A percentile compares a stretch with the other conserved stretches of the same genome.
phyloP scores from a whole-genome alignment of 345 rosid species.

The Clarkia xantiana region DNA sequence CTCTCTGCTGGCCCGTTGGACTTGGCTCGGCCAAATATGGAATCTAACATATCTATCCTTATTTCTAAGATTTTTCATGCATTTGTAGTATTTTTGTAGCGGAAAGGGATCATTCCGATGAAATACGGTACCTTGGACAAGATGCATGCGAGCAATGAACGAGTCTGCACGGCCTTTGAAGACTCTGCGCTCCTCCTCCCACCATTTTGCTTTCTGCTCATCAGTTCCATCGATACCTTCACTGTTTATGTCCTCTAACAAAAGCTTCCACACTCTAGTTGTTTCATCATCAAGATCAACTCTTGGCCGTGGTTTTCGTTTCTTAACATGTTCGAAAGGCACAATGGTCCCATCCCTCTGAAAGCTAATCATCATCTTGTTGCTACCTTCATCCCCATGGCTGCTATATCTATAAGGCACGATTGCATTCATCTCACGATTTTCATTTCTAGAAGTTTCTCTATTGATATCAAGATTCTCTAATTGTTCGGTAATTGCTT shows the following conservation, averaged over 20 bases:
- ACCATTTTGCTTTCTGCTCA: conserved; percentile 49
- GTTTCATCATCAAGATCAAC: conserved; percentile 84
- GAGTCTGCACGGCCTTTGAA: conserved; percentile 73
- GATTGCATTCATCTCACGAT: conserved; percentile 32
- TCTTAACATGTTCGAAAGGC: conserved; percentile 32
- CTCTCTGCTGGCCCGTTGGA: too few species aligned
- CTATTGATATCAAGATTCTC: conserved; percentile 37
- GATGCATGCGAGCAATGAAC: conserved; percentile 92
- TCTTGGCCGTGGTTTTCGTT: conserved; percentile 48
- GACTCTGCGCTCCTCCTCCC: conserved; percentile 75
- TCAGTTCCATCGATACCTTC: conserved; percentile 67
- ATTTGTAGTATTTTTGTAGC: too few species aligned
- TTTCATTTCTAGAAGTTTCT: conserved; percentile 11
- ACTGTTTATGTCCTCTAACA: conserved; percentile 49
- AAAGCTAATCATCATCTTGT: conserved; percentile 40
- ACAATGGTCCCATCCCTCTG: conserved; percentile 40
- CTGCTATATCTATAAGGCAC: conserved; percentile 24
- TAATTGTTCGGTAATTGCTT: conserved; percentile 30
- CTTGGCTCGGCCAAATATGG: too few species aligned
- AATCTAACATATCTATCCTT: too few species aligned
- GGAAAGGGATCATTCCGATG: too few species aligned
- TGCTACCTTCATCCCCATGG: conserved; percentile 15
- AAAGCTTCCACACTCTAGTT: conserved; percentile 67
- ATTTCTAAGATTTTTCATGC: too few species aligned
- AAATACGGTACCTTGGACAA: conserved; percentile 75